A percentile compares a stretch with the other conserved stretches of the same genome.
Conservation (phyloP, 2,329 filamentous ascomycete species). For the Aspergillus pseudoglaucus region DNA sequence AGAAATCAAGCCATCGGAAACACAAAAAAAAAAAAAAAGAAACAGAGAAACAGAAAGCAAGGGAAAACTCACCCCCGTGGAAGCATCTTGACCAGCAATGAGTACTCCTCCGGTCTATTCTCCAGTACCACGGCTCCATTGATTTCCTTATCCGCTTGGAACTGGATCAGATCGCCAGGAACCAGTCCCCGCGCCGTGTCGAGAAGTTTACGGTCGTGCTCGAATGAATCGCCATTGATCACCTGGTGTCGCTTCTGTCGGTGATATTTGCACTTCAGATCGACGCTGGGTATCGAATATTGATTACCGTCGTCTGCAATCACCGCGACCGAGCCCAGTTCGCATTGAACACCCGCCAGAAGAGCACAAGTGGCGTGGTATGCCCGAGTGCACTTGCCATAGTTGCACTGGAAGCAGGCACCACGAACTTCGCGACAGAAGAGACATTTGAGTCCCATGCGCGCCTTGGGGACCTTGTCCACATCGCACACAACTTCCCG, state of each 20-base stretch:
- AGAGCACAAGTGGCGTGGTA: conserved; percentile 95
- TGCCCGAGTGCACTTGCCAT: conserved; percentile 85
- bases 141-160: conserved; percentile 79
- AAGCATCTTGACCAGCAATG: conserved; percentile 71
- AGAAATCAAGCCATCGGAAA: conserved; percentile 4
- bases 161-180: conserved; percentile 72
- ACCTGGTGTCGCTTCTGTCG: conserved; percentile 79
- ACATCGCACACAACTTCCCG: conserved; percentile 71
- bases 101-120: conserved; percentile 70
- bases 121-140: conserved; percentile 85
- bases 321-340: conserved; percentile 76
- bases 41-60: conserved; percentile 6
- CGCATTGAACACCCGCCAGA: conserved; percentile 84
- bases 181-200: conserved; percentile 63
- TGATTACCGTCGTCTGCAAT: conserved; percentile 86
- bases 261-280: conserved; percentile 93
- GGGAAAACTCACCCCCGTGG: conserved; percentile 65
- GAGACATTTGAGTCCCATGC: conserved; percentile 85
- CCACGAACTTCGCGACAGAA: conserved; percentile 91
- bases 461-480: conserved; percentile 74
- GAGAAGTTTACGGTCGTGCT: conserved; percentile 62
- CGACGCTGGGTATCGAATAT: conserved; percentile 85
- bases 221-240: conserved; percentile 60
- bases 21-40: conserved; percentile 6
- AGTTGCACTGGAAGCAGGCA: conserved; percentile 94